Base-by-base conservation (phyloP, 371 early-diverging fungal genomes). In the Syncephalastrum sp. region DNA sequence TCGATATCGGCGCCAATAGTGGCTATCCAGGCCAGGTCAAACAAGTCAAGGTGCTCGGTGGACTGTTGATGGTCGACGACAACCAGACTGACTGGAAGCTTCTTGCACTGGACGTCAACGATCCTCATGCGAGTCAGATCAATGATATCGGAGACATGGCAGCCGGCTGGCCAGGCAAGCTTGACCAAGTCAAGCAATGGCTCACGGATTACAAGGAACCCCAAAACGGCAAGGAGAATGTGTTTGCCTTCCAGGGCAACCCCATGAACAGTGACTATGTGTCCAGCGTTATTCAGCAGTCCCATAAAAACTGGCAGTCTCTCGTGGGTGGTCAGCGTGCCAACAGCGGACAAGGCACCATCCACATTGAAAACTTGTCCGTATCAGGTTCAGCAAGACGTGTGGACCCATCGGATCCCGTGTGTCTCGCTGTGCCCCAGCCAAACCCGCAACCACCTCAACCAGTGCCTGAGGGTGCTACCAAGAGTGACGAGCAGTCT, bases 31-130 rank as follows among this genome's bases (percentile, higher is more conserved):
- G 98, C 54, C 93, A 96, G 76, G 90, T 98, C 63, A 96, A 96
- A 83, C 91, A 94, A 82, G 97, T 93, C 59, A 98, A 96, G 81
- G 84, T 94, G 15, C 82, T 98, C 14, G 98, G 98, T 54, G 85
- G 89, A 59, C 82, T 98, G 83, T 97, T 93, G 47, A 77, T 98
- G 56, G 78, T 98, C 52, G 98, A 97, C 74, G 94, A 94, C 72
- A 93, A 91, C 55, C 97, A 98, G 78, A 95, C 96, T 56, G 98
- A 98, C 84, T 98, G 97, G 97, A 98, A 98, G 82, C 77, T 98
- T 46, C 77, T 98, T 56, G 92, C 84, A 62, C 93, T 98, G 61
- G 95, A 95, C 70, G 77, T 89, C 67, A 90, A 86, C 62, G 98
- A 98, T 75, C 90, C 91, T 21, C 74, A 91, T 53, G 95, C 94